Evolutionary conservation across 768 basidiomycete genomes (phyloP).

Genomic region (Fibroporia radiculosa): DNA sequence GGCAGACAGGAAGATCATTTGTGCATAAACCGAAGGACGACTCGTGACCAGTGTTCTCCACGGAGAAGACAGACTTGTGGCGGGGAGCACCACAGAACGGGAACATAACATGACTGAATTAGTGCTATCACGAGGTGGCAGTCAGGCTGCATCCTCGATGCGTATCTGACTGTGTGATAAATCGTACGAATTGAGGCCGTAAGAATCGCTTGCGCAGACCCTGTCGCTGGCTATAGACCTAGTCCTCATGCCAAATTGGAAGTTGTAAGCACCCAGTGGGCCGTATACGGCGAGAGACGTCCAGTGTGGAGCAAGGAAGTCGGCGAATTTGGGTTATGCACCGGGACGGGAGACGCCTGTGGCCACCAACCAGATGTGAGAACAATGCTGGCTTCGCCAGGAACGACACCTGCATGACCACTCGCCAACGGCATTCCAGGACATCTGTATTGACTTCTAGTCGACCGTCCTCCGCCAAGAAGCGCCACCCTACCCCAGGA

Average conservation of each 20-base stretch:
- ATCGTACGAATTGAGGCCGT: background rate
- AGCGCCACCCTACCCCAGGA: background rate
- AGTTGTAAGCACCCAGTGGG: too few species aligned
- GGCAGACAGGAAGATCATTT: background rate
- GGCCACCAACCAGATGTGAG: too few species aligned
- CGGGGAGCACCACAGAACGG: background rate
- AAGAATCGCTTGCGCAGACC: background rate
- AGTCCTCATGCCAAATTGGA: too few species aligned
- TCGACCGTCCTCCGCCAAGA: background rate
- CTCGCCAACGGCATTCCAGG: background rate
- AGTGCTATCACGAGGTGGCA: background rate
- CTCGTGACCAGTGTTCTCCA: slow-evolving; percentile 1
- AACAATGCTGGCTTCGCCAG: too few species aligned
- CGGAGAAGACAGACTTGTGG: background rate
- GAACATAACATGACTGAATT: background rate
- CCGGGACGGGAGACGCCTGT: too few species aligned
- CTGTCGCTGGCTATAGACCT: too few species aligned
- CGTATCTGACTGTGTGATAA: background rate
- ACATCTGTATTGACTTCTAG: background rate
- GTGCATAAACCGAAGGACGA: background rate
- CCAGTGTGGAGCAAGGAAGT: too few species aligned
- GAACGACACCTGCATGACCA: background rate
- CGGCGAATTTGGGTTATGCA: too few species aligned
- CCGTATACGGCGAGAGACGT: too few species aligned
- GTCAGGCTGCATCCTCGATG: background rate